Evolutionary conservation across 2,329 filamentous ascomycete genomes (phyloP), one percentile per base, ranked within the genome.

Genomic region (Aspergillus aculeatinus): DNA sequence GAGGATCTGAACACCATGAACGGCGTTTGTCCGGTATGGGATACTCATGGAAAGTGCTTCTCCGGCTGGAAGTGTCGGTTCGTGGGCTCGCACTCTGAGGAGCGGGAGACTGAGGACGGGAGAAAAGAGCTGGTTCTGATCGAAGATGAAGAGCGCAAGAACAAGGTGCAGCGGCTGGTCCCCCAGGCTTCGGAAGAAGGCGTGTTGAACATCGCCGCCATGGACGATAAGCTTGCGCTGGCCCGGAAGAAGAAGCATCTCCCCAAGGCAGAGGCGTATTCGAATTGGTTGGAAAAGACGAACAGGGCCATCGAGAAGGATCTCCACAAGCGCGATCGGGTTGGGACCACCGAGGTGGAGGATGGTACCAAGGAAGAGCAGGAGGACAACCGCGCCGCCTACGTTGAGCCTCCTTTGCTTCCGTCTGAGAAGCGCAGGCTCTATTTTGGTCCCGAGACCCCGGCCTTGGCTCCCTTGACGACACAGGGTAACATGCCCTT

Each of bases 401-500:
- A 89, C 72, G 83, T 87, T n/a, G 93, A 98, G 61, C 88, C 92
- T 25, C 94, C 94, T 0, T 88, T 97, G 71, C 86, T 89, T 70
- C 88, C 95, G 1, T 97, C 94, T 0, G 95, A 99, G 79, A 99
- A 99, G 81, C 86, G 95, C 60, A 87, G 88, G 54, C 82, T 99
- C 58, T 98, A 99, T 78, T 98, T 98, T 76, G 93, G 93, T 5
- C 87, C 89, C 1, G 94, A 98, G 74, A 99, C 95, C 1, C 95
- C 95, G 0, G 87, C 93, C 11, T 81, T 99, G n/a, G 95, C 95
- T 4, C 95, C 95, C 39, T 83, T 99, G 52, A 99, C 95, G 1
- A 99, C 95, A 0, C 95, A 98, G 77, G 95, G 95, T 50, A 99
- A 99, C 70, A 82, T 98, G 51, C 95, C 95, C 1, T 99, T 96